Percentiles rank a stretch among this genome's conserved stretches.
These are phyloP conservation scores for Globisporangium cystogenes DNA, from an alignment of 352 stramenopile genomes.

Conservation along the genomic window DNA sequence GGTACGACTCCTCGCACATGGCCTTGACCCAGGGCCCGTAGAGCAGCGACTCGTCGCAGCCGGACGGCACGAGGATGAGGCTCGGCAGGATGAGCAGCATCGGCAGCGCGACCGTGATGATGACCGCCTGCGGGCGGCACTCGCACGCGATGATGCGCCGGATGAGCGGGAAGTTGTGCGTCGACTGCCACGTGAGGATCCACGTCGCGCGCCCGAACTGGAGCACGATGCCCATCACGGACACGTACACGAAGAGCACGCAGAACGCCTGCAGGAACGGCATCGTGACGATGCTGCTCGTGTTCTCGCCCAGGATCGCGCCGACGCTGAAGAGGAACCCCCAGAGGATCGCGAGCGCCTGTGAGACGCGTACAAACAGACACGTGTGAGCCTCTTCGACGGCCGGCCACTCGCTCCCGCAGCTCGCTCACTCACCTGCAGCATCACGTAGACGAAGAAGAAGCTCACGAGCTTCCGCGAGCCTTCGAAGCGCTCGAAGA, in stretches of 20 bases:
- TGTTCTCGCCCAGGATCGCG: conserved; percentile 80
- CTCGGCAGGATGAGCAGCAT: conserved; percentile 72
- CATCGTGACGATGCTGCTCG: conserved; percentile 85
- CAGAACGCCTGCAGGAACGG: conserved; percentile 65
- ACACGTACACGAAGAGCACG: conserved; percentile 76
- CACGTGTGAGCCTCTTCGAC: too few relatives aligned
- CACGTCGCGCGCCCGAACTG: conserved; percentile 80
- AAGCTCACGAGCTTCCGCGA: conserved; percentile 60
- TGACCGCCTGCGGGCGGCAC: conserved; percentile 70
- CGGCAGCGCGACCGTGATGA: conserved; percentile 64
- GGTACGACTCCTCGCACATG: conserved; percentile 78
- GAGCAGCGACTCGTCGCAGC: conserved; percentile 29
- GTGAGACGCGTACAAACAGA: not conserved
- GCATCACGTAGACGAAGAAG: conserved; percentile 85
- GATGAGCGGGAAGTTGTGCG: conserved; percentile 85
- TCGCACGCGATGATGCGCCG: conserved; percentile 77
- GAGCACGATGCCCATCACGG: conserved; percentile 80
- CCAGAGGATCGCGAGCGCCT: conserved; percentile 83
- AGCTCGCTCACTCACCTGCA: conserved; percentile 20
- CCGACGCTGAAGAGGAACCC: conserved; percentile 82
- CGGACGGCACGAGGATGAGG: conserved; percentile 67
- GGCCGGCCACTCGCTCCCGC: not conserved
- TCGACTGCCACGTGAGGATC: conserved; percentile 88
- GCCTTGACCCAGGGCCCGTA: conserved; percentile 35
- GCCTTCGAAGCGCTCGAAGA: conserved; percentile 44